Percentiles rank a stretch among this genome's conserved stretches.
phyloP scores from a whole-genome alignment of 1,284 basidiomycete genomes.

The Macrocystidia cucumis region DNA sequence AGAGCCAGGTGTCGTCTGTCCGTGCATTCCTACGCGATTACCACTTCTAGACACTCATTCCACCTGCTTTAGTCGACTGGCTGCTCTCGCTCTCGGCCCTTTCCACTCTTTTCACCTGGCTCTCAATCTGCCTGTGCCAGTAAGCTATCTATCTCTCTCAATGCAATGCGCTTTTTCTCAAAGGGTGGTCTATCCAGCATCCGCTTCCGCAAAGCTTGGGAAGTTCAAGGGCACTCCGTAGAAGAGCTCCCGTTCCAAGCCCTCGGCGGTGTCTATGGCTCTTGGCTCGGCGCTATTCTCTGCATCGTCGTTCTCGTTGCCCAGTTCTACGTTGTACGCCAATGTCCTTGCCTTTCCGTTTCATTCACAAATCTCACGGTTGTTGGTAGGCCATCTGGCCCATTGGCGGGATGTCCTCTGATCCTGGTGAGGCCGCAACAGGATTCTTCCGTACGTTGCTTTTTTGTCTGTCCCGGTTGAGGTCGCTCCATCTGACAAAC shows the following conservation, averaged over 20 bases:
- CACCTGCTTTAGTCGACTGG: slow-evolving; percentile 30
- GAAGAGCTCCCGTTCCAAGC: slow-evolving; percentile 36
- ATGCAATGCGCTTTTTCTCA: neutral
- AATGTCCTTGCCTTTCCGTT: neutral
- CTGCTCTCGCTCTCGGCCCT: slow-evolving; percentile 34
- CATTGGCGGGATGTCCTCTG: slow-evolving; percentile 22
- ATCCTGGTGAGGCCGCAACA: slow-evolving; percentile 18
- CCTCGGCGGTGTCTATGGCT: slow-evolving; percentile 32
- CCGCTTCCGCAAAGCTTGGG: slow-evolving; percentile 35
- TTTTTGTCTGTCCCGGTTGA: too few species aligned
- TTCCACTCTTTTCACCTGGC: slow-evolving; percentile 36
- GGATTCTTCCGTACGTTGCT: slow-evolving; percentile 28
- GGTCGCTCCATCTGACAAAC: too few species aligned
- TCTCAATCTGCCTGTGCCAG: slow-evolving; percentile 37
- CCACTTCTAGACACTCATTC: neutral
- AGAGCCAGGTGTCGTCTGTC: slow-evolving; percentile 29
- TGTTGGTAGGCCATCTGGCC: slow-evolving; percentile 30
- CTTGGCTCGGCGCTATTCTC: slow-evolving; percentile 33
- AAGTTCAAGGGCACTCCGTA: slow-evolving; percentile 31
- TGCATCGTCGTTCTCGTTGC: slow-evolving; percentile 30
- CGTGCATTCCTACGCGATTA: slow-evolving; percentile 10
- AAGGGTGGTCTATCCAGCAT: slow-evolving; percentile 19
- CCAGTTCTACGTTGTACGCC: slow-evolving; percentile 33
- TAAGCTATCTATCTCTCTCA: slow-evolving; percentile 13
- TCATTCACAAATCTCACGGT: slow-evolving; percentile 1